These are phyloP conservation scores for Discostella stelligera DNA, from an alignment of 352 stramenopile species.

Conservation along the genomic window DNA sequence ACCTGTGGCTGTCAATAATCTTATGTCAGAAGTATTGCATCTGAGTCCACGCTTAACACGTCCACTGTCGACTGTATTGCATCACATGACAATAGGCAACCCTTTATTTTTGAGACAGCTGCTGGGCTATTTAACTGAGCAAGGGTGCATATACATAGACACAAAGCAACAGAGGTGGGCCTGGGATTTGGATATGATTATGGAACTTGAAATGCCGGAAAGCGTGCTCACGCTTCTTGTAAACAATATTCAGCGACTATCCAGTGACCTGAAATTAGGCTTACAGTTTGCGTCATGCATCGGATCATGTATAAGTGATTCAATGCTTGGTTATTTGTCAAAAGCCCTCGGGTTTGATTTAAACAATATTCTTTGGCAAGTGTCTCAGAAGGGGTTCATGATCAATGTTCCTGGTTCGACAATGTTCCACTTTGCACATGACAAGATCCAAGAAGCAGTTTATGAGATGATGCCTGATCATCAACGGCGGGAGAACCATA, in stretches of 20 bases:
- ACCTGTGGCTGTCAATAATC: neutral
- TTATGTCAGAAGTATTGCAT: constrained; percentile 18
- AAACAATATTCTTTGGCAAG: too few relatives aligned
- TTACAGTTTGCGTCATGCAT: constrained; percentile 29
- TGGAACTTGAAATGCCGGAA: constrained; percentile 34
- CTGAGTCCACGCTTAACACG: constrained; percentile 35
- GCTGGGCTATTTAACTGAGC: constrained; percentile 1
- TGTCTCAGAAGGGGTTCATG: constrained; percentile 27
- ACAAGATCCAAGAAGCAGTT: constrained; percentile 44
- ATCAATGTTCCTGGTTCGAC: neutral
- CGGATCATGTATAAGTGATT: constrained; percentile 22
- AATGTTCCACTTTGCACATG: constrained; percentile 33
- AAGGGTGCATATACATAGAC: constrained; percentile 26
- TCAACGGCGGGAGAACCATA: constrained; percentile 26
- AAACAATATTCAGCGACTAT: constrained; percentile 31
- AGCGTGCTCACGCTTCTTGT: constrained; percentile 35
- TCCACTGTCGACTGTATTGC: neutral
- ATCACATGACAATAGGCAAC: constrained; percentile 34
- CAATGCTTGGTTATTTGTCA: constrained; percentile 31
- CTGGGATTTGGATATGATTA: constrained; percentile 37
- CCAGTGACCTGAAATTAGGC: constrained; percentile 4
- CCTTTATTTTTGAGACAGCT: constrained; percentile 22
- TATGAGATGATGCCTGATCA: neutral
- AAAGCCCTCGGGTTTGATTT: constrained; percentile 18
- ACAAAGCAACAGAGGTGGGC: neutral